phyloP scores from a whole-genome alignment of 106 monocot species.

The Ottelia alismoides region DNA sequence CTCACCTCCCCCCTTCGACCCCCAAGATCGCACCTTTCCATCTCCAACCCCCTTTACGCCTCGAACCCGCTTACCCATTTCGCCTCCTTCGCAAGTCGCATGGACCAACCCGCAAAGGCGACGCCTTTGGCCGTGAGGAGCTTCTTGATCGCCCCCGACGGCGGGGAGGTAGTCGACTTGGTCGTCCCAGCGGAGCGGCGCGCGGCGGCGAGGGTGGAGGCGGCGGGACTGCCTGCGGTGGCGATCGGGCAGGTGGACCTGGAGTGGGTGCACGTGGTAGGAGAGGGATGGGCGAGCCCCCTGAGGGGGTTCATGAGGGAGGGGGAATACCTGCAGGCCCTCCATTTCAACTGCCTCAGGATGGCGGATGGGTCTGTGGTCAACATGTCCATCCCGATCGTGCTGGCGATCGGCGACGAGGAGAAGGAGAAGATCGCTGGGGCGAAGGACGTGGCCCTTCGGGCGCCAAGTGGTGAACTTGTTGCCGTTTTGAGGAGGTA shows the following conservation, averaged over 20 bases:
- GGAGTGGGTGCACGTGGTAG: slow-evolving; percentile 77
- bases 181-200: slow-evolving; percentile 36
- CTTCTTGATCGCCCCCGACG: slow-evolving; percentile 84
- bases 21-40: no score
- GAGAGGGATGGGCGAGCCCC: slow-evolving; percentile 90
- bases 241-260: slow-evolving; percentile 40
- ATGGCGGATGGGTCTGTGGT: slow-evolving; percentile 50
- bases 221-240: slow-evolving; percentile 36
- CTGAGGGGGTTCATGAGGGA: slow-evolving; percentile 86
- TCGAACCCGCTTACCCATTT: no score
- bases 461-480: slow-evolving; percentile 30
- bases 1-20: no score
- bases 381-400: slow-evolving; percentile 89
- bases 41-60: no score
- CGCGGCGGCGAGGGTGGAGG: slow-evolving; percentile 32
- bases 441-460: slow-evolving; percentile 33
- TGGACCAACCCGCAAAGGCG: neutral
- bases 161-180: slow-evolving; percentile 60
- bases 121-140: slow-evolving; percentile 12
- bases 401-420: slow-evolving; percentile 46
- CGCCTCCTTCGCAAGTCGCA: neutral
- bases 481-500: slow-evolving; percentile 75
- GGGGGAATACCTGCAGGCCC: slow-evolving; percentile 68
- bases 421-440: slow-evolving; percentile 42
- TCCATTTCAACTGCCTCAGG: slow-evolving; percentile 67